Base-by-base conservation (phyloP, 2,329 filamentous ascomycete genomes). In the Biscogniauxia mediterranea region DNA sequence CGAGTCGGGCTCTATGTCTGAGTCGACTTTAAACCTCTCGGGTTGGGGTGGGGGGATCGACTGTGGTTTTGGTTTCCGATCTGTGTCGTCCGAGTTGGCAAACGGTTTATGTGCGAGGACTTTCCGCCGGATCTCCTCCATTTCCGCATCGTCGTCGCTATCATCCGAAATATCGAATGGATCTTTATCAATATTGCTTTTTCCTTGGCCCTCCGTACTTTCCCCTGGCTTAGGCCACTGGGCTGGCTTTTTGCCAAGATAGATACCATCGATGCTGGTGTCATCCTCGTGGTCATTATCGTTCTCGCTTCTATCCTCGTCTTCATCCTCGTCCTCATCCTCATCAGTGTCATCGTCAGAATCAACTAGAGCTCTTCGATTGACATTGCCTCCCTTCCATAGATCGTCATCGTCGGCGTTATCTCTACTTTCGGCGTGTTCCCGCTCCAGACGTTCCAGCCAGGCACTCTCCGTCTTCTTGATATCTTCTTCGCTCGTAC, bases 51-150 rank as follows among this genome's bases (percentile, higher is more conserved):
- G 81, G 8, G 85, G 75, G 62, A 92, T 88, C n/a, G 82, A 85
- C 69, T 88, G 83, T 0, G 84, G 86, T 60, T 83, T 83, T 67
- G 88, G 88, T 64, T 83, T 79, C 52, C 77, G 75, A 9, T 75
- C 72, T 56, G 72, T 69, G 53, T 78, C 69, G 63, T 76, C 71
- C 9, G 83, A 78, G 66, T 91, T 91, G 51, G 89, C 80, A 71
- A 99, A 99, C 0, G 93, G 87, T 73, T 94, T 97, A 6, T 94
- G 97, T 6, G 89, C 90, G 1, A 99, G 84, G n/a, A 98, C 92
- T 69, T 92, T 91, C 58, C 90, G 87, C 55, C 95, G 86, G 57
- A 99, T 89, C 71, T 96, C 93, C 42, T 92, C 93, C 93, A 98
- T 98, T 72, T 93, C 89, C 57, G 80, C 78, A 56, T 73, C 82